phyloP scores from a whole-genome alignment of 495 filamentous ascomycete genomes.

The Platismatia glauca region DNA sequence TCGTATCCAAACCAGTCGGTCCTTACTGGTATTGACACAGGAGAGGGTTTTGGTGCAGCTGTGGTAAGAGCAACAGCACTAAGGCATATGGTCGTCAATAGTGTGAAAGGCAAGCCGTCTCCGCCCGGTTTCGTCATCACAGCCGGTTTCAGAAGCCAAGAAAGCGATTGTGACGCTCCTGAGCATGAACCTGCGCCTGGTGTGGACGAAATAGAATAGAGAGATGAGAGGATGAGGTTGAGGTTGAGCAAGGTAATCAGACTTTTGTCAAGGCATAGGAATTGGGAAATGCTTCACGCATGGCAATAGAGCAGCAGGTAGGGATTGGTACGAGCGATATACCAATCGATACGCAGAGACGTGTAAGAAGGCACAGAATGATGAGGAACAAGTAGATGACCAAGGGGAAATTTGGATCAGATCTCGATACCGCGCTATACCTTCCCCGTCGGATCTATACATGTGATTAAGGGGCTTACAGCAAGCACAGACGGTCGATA shows the following conservation, averaged over 20 bases:
- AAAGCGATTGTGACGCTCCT: not conserved
- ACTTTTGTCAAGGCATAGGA: not conserved
- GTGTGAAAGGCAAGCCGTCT: not conserved
- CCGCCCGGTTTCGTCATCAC: not conserved
- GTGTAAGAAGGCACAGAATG: not conserved
- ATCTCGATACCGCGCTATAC: not conserved
- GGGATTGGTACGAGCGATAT: not conserved
- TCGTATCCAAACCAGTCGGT: slow-evolving; percentile 17
- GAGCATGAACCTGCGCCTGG: not conserved
- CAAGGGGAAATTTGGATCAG: not conserved
- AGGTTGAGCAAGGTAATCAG: not conserved
- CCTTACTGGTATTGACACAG: slow-evolving; percentile 16
- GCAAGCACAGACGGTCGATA: not conserved
- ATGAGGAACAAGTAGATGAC: not conserved
- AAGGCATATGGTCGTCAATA: not conserved
- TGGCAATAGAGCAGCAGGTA: not conserved
- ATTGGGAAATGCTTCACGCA: not conserved
- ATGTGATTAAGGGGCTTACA: not conserved
- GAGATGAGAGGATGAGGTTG: not conserved
- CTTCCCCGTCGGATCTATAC: not conserved
- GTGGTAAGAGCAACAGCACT: not conserved
- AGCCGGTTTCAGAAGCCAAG: not conserved
- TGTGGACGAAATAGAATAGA: not conserved
- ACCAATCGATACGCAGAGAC: not conserved
- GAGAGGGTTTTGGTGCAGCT: slow-evolving; percentile 2